Conservation (phyloP, 768 basidiomycete species). For the Sporobolomyces pararoseus region DNA sequence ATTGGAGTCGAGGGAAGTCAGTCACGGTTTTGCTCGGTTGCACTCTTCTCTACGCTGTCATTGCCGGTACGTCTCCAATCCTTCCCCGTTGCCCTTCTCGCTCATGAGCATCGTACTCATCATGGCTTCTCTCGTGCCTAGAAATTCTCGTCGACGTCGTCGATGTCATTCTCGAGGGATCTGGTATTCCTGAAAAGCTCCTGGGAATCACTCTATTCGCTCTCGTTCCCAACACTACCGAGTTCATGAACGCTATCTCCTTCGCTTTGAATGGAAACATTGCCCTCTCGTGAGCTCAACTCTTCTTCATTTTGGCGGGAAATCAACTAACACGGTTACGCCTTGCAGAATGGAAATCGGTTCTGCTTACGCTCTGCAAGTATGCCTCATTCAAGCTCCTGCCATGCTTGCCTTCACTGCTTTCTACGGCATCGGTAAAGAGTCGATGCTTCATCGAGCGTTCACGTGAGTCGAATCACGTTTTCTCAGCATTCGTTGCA, state of each 20-base stretch:
- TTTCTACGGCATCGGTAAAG: conserved; percentile 78
- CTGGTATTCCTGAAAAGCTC: conserved; percentile 95
- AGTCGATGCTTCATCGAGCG: conserved; percentile 76
- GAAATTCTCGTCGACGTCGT: conserved; percentile 93
- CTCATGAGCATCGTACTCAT: not conserved
- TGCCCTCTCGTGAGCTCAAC: conserved; percentile 70
- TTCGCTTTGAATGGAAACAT: conserved; percentile 97
- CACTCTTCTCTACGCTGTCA: conserved; percentile 87
- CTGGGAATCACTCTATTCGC: conserved; percentile 94
- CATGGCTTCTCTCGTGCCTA: conserved; percentile 47
- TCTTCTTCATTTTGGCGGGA: not conserved
- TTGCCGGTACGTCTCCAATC: conserved; percentile 68
- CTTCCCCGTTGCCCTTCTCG: not conserved
- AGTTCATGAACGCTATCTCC: conserved; percentile 89
- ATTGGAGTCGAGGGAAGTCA: conserved; percentile 87
- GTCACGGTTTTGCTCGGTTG: conserved; percentile 83
- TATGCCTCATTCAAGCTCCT: conserved; percentile 93
- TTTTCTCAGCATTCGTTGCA: not conserved
- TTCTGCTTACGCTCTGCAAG: conserved; percentile 96
- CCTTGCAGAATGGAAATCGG: conserved; percentile 90
- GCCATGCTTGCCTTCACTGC: conserved; percentile 99
- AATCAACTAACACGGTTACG: no score
- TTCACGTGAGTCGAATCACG: conserved; percentile 70
- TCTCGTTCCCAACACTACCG: conserved; percentile 95
- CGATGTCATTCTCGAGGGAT: conserved; percentile 82